phyloP scores from a whole-genome alignment of 2,329 filamentous ascomycete genomes.

The Moelleriella libera region DNA sequence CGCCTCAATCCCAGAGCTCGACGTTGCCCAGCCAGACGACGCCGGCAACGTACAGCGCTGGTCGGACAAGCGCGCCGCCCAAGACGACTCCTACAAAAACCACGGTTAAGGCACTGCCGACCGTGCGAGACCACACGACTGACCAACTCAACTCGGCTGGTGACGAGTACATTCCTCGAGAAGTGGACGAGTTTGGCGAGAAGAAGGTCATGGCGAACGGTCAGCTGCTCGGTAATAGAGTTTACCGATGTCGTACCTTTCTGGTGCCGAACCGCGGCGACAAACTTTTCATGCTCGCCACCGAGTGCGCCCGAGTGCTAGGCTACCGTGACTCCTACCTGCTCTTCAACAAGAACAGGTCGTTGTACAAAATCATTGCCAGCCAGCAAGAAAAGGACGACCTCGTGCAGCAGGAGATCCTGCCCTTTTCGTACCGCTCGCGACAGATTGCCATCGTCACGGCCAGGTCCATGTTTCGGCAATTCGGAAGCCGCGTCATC shows the following conservation, averaged over 20 bases:
- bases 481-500: constrained; percentile 92
- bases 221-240: constrained; percentile 65
- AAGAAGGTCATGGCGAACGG: constrained; percentile 83
- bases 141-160: constrained; percentile 81
- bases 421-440: constrained; percentile 96
- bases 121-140: constrained; percentile 91
- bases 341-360: constrained; percentile 96
- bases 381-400: constrained; percentile 95
- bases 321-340: constrained; percentile 97
- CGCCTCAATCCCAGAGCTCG: constrained; percentile 35
- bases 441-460: constrained; percentile 97
- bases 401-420: constrained; percentile 82
- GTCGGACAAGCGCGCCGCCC: constrained; percentile 42
- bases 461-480: constrained; percentile 93
- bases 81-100: constrained; percentile 72
- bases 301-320: constrained; percentile 86
- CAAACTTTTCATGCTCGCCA: constrained; percentile 97
- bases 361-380: constrained; percentile 93
- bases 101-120: constrained; percentile 85
- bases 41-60: constrained; percentile 20
- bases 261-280: constrained; percentile 79
- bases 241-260: constrained; percentile 90
- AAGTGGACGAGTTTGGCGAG: constrained; percentile 85
- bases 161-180: constrained; percentile 89
- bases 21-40: constrained; percentile 28